These are phyloP conservation scores for Aureobasidium sp. DNA, from an alignment of 2,329 filamentous ascomycete species.

Conservation along the genomic window DNA sequence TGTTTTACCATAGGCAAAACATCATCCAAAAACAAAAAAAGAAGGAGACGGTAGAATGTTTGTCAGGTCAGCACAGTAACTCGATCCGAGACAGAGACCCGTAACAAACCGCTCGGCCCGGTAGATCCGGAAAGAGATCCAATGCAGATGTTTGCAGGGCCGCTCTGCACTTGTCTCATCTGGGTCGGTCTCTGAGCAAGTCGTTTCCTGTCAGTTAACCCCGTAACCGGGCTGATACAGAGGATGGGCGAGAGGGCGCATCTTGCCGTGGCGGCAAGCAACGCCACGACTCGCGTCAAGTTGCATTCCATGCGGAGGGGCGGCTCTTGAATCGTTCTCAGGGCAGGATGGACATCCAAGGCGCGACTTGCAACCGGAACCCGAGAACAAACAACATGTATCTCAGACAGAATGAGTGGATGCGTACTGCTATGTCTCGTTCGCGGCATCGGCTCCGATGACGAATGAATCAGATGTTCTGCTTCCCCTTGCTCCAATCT, in stretches of 20 bases:
- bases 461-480: conserved; percentile 14
- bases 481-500: conserved; percentile 14
- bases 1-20: conserved; percentile 5
- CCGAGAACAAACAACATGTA: conserved; percentile 1
- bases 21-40: neutral
- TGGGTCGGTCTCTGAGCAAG: conserved; percentile 7
- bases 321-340: neutral
- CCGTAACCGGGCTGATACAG: conserved; percentile 14
- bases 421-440: neutral
- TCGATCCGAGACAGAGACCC: conserved; percentile 13
- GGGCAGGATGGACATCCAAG: neutral
- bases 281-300: conserved; percentile 12
- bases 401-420: neutral
- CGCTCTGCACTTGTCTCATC: conserved; percentile 10
- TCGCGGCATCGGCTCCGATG: conserved; percentile 10
- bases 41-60: conserved; percentile 15
- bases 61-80: conserved; percentile 15
- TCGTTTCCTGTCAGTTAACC: conserved; percentile 13
- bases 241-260: conserved; percentile 6
- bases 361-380: neutral
- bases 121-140: conserved; percentile 10
- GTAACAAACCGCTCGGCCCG: conserved; percentile 14
- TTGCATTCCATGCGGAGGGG: conserved; percentile 3
- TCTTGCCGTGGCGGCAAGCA: conserved; percentile 11
- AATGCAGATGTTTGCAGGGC: conserved; percentile 14